phyloP scores from a whole-genome alignment of 371 early-diverging fungal genomes.

The Actinomortierella wolfii region DNA sequence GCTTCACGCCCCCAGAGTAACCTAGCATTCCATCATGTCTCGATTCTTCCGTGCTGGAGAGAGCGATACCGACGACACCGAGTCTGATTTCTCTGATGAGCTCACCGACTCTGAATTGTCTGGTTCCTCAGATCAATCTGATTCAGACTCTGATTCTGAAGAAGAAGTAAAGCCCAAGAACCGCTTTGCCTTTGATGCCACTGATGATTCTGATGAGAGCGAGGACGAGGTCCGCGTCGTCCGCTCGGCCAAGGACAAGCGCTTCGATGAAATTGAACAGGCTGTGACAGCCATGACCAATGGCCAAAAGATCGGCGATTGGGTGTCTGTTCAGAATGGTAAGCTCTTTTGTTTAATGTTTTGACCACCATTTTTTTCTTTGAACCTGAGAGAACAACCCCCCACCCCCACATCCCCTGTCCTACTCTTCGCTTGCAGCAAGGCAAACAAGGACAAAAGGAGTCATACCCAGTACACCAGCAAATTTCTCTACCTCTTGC shows the following conservation, averaged over 20 bases:
- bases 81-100: constrained; percentile 46
- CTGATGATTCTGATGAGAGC: constrained; percentile 64
- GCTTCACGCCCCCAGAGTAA: background rate
- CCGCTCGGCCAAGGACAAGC: constrained; percentile 87
- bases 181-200: constrained; percentile 49
- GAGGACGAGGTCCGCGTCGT: constrained; percentile 79
- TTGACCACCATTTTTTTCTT: background rate
- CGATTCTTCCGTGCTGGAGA: constrained; percentile 57
- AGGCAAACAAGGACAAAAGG: no score
- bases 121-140: constrained; percentile 32
- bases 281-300: constrained; percentile 71
- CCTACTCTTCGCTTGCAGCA: background rate
- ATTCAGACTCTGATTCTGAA: constrained; percentile 39
- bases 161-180: constrained; percentile 50
- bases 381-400: background rate
- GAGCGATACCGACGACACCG: constrained; percentile 51
- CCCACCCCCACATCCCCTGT: constrained; percentile 3
- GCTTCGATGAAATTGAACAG: constrained; percentile 69
- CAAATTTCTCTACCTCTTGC: no score
- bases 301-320: constrained; percentile 88
- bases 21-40: constrained; percentile 47
- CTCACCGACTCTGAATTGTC: constrained; percentile 29
- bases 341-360: constrained; percentile 16
- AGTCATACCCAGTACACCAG: no score
- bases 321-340: constrained; percentile 85